Percentiles rank a stretch among this genome's conserved stretches.
phyloP scores from a whole-genome alignment of 192 early-diverging fungal species.

The Chytriomyces sp. region DNA sequence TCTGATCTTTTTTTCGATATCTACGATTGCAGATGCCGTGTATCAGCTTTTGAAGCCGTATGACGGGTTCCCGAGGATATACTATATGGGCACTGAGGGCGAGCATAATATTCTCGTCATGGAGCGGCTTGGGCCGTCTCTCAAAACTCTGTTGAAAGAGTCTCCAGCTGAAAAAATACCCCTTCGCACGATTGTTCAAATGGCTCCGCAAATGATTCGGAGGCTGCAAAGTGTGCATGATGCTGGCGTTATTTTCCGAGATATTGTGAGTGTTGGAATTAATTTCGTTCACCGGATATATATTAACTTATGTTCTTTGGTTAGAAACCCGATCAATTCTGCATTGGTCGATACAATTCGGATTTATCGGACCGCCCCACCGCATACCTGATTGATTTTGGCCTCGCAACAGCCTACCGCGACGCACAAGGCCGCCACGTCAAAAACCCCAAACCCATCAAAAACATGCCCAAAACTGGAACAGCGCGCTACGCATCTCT shows the following conservation, averaged over 20 bases:
- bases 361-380: slow-evolving; percentile 38
- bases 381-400: slow-evolving; percentile 52
- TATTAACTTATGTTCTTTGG: background rate
- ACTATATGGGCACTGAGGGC: slow-evolving; percentile 44
- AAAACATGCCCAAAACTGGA: slow-evolving; percentile 45
- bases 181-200: slow-evolving; percentile 46
- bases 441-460: slow-evolving; percentile 30
- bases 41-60: slow-evolving; percentile 36
- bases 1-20: background rate
- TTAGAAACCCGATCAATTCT: slow-evolving; percentile 60
- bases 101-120: slow-evolving; percentile 51
- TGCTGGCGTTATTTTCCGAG: slow-evolving; percentile 49
- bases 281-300: background rate
- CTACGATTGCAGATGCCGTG: slow-evolving; percentile 5
- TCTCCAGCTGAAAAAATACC: slow-evolving; percentile 38
- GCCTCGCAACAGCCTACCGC: slow-evolving; percentile 42
- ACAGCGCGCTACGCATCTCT: slow-evolving; percentile 54
- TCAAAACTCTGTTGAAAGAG: slow-evolving; percentile 34
- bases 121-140: slow-evolving; percentile 49
- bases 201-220: slow-evolving; percentile 39
- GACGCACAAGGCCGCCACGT: slow-evolving; percentile 44
- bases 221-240: slow-evolving; percentile 40
- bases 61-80: slow-evolving; percentile 45
- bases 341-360: slow-evolving; percentile 47
- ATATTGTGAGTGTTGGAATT: slow-evolving; percentile 37